phyloP scores from a whole-genome alignment of 176 grass and related monocot genomes.

The Phoenix dactylifera region DNA sequence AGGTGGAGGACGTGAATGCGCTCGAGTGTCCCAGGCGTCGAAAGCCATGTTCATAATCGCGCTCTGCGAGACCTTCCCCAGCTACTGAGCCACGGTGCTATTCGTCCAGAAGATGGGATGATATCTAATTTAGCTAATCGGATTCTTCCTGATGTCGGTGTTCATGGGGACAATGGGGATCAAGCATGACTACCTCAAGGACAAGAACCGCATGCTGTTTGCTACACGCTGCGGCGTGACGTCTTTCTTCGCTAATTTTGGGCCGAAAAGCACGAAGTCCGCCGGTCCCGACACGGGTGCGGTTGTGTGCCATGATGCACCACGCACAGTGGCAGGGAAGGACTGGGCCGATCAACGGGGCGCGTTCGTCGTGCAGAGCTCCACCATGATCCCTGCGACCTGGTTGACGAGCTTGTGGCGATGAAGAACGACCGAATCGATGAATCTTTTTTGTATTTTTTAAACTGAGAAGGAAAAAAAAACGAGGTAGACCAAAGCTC shows the following conservation, averaged over 20 bases:
- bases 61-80: conserved; percentile 27
- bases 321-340: no score
- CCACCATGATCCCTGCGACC: no score
- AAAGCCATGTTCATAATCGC: conserved; percentile 26
- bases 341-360: no score
- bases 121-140: conserved; percentile 27
- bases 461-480: no score
- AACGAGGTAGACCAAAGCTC: no score
- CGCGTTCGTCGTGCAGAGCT: no score
- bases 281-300: no score
- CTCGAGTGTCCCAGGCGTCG: conserved; percentile 19
- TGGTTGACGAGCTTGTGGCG: no score
- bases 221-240: conserved; percentile 30
- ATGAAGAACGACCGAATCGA: no score
- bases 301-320: no score
- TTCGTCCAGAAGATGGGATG: conserved; percentile 25
- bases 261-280: conserved; percentile 64
- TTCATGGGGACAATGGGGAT: conserved; percentile 26
- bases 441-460: no score
- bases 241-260: conserved; percentile 80
- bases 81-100: conserved; percentile 29
- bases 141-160: conserved; percentile 34
- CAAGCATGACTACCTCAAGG: conserved; percentile 14
- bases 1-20: background rate
- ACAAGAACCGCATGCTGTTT: conserved; percentile 4